Conservation (phyloP, 2,329 filamentous ascomycete genomes). For the Sporothrix mexicana region DNA sequence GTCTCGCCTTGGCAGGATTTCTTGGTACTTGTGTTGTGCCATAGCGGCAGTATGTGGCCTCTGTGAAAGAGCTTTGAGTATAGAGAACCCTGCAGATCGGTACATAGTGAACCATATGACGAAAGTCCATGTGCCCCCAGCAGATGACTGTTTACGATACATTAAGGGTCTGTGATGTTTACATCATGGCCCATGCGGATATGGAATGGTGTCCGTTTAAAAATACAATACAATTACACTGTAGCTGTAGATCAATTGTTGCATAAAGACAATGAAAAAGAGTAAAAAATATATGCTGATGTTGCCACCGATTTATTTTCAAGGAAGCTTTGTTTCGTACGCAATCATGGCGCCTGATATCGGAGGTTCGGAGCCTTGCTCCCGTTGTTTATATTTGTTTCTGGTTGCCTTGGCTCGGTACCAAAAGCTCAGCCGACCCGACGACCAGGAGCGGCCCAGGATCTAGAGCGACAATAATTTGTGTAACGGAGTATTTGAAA, state of each 20-base stretch:
- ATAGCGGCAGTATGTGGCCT: not conserved
- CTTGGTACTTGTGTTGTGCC: not conserved
- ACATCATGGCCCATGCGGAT: not conserved
- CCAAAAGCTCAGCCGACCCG: not conserved
- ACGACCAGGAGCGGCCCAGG: not conserved
- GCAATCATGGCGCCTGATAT: not conserved
- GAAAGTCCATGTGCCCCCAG: not conserved
- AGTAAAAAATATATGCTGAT: not conserved
- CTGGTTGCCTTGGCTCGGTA: conserved; percentile 20
- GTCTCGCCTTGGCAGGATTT: conserved; percentile 4
- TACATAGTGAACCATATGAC: not conserved
- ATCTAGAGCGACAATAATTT: not conserved
- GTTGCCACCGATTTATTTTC: not conserved
- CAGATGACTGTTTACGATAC: not conserved
- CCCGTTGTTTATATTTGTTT: conserved; percentile 3
- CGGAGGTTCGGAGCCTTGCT: conserved; percentile 10
- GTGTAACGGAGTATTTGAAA: not conserved
- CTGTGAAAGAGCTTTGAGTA: not conserved
- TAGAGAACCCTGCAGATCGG: not conserved
- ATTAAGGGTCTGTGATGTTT: not conserved
- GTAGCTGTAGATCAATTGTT: not conserved
- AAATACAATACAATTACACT: not conserved
- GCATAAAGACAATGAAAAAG: not conserved
- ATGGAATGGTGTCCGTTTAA: not conserved
- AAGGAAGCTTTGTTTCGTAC: not conserved